Evolutionary conservation across 306 rosid genomes (phyloP).

Genomic region (Hippophae tibetana): DNA sequence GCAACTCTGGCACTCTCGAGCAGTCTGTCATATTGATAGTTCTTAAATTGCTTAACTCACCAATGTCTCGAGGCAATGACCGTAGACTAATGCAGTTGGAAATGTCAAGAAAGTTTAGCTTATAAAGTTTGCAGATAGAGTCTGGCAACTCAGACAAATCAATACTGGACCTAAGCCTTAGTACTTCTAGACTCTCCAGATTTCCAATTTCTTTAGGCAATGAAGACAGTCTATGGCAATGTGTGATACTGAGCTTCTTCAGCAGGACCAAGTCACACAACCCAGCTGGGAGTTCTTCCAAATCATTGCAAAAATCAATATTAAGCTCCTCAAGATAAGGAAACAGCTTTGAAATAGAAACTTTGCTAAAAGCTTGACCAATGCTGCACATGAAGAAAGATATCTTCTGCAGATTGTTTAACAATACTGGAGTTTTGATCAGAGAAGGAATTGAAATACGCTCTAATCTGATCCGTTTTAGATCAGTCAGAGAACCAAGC

Average conservation of each 20-base stretch:
- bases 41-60: constrained; percentile 23
- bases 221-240: constrained; percentile 40
- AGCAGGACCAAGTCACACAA: constrained; percentile 25
- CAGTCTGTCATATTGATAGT: constrained; percentile 35
- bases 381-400: constrained; percentile 59
- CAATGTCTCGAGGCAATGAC: constrained; percentile 39
- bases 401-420: constrained; percentile 39
- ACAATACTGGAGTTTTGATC: constrained; percentile 2
- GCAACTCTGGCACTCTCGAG: constrained; percentile 28
- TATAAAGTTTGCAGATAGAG: constrained; percentile 22
- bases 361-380: constrained; percentile 27
- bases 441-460: constrained; percentile 34
- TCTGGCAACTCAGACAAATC: constrained; percentile 34
- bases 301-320: constrained; percentile 44
- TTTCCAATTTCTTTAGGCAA: constrained; percentile 40
- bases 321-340: constrained; percentile 46
- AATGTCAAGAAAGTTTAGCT: constrained; percentile 39
- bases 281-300: constrained; percentile 35
- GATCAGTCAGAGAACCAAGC: constrained; percentile 16
- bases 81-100: constrained; percentile 42
- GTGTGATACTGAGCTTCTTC: constrained; percentile 46
- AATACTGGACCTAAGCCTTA: constrained; percentile 49
- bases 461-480: constrained; percentile 50
- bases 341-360: constrained; percentile 25
- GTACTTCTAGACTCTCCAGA: constrained; percentile 32